A percentile compares a stretch with the other conserved stretches of the same genome.
Evolutionary conservation across 2,329 filamentous ascomycete genomes (phyloP).

Genomic region (Didymella segeticola): DNA sequence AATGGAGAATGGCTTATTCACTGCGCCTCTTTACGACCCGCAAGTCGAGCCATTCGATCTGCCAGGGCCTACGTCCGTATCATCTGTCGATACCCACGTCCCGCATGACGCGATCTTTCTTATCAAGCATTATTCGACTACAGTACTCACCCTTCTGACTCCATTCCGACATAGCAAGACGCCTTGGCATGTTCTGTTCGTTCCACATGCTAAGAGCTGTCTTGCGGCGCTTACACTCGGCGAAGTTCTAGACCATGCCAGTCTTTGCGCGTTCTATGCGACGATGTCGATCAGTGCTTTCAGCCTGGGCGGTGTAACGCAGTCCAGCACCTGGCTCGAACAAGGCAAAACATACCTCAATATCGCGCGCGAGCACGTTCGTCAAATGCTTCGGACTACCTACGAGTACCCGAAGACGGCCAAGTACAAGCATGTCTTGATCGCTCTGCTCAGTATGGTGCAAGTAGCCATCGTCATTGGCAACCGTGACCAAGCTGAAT

Average conservation of each 20-base stretch:
- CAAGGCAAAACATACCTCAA: constrained; percentile 37
- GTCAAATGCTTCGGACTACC: constrained; percentile 45
- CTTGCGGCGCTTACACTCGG: constrained; percentile 54
- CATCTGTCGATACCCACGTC: background rate
- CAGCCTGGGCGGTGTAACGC: constrained; percentile 44
- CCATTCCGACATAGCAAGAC: constrained; percentile 48
- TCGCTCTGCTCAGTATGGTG: constrained; percentile 54
- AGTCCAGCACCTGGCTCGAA: constrained; percentile 44
- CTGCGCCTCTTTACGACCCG: background rate
- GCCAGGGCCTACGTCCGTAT: background rate
- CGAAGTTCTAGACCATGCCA: constrained; percentile 49
- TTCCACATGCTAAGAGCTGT: constrained; percentile 52
- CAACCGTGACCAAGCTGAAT: constrained; percentile 45
- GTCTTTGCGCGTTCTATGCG: constrained; percentile 50
- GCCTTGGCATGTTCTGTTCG: constrained; percentile 54
- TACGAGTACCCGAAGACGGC: constrained; percentile 45
- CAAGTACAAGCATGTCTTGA: constrained; percentile 55
- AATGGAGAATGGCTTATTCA: background rate
- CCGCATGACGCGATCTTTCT: constrained; percentile 48
- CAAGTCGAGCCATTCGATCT: background rate
- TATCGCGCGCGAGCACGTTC: constrained; percentile 42
- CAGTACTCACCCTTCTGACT: constrained; percentile 42
- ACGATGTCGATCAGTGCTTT: constrained; percentile 54
- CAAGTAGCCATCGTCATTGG: constrained; percentile 47
- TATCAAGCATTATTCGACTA: constrained; percentile 49